Evolutionary conservation across 495 filamentous ascomycete genomes (phyloP), one percentile per base, ranked within the genome.

Genomic region (Podospora australis): DNA sequence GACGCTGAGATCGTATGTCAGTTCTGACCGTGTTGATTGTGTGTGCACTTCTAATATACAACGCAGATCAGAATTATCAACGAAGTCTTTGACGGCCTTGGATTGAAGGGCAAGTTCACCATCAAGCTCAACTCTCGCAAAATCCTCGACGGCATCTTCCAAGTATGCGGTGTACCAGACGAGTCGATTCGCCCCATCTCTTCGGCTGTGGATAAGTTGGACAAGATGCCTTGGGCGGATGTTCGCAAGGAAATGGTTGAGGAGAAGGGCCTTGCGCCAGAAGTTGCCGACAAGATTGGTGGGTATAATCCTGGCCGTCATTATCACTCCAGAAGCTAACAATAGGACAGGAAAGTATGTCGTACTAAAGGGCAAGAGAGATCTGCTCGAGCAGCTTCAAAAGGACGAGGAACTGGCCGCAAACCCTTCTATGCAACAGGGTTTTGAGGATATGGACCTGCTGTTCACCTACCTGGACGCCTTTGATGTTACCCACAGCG

Each of bases 81-180:
- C 58, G 90, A 97, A 63, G 83, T 96, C 11, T 95, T 97, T 53
- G 83, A 90, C 56, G 68, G 70, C n/a, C 71, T 97, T 11, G 85
- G 84, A 6, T 26, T 87, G 78, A 44, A 55, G 23, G 53, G 53
- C 34, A 50, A 78, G 66, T 35, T 72, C 55, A 90, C 83, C 4
- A 90, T 96, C 68, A 96, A 96, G 74, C 76, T 96, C 64, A 97
- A 96, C 73, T 89, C 95, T 73, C 78, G 91, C 43, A 94, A 95
- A 64, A 90, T 96, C 25, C 77, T 97, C 30, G 91, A 97, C 51
- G 91, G 91, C 29, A 74, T 97, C 39, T 97, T 97, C 64, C 77
- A 83, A 56, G 86, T 96, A 14, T 90, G 85, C 57, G 90, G 91
- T 47, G 91, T 97, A 16, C 89, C 91, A 1, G 70, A 73, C 29